phyloP scores from a whole-genome alignment of 441 rosid species.

The Populus hybrid region DNA sequence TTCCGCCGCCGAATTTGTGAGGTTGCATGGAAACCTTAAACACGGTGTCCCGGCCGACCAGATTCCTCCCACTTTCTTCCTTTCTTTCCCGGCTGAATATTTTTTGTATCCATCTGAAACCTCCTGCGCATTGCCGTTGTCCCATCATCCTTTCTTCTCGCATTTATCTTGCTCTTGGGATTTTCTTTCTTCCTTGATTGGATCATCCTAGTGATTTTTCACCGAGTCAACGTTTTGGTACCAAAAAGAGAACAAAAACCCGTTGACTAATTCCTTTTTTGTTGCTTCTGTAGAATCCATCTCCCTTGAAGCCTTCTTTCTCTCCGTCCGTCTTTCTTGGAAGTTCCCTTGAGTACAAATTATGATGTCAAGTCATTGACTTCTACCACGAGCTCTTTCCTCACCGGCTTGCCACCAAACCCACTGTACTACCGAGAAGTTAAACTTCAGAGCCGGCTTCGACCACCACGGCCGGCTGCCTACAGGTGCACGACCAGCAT shows the following conservation, averaged over 20 bases:
- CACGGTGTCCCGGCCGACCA: not conserved
- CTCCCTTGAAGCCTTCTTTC: not conserved
- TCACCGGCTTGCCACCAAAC: not conserved
- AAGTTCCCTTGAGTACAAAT: not conserved
- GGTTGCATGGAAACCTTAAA: not conserved
- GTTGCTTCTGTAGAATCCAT: not conserved
- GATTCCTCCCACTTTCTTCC: not conserved
- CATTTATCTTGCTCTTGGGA: not conserved
- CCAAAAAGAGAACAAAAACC: not conserved
- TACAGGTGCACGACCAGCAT: not conserved
- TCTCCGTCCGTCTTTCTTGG: not conserved
- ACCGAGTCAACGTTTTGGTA: not conserved
- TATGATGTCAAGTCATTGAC: not conserved
- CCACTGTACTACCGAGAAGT: not conserved
- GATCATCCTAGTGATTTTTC: not conserved
- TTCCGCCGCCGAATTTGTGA: too few relatives aligned
- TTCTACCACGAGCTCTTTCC: not conserved
- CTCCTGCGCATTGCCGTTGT: too few relatives aligned
- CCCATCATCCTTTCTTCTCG: not conserved
- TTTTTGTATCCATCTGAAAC: too few relatives aligned
- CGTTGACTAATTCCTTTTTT: not conserved
- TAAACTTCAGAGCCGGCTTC: not conserved
- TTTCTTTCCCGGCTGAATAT: too few relatives aligned
- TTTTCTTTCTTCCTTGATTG: not conserved
- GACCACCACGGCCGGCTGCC: not conserved